Percentiles rank a stretch among this genome's conserved stretches.
Conservation (phyloP, 768 basidiomycete genomes). For the Lactarius tabidus region DNA sequence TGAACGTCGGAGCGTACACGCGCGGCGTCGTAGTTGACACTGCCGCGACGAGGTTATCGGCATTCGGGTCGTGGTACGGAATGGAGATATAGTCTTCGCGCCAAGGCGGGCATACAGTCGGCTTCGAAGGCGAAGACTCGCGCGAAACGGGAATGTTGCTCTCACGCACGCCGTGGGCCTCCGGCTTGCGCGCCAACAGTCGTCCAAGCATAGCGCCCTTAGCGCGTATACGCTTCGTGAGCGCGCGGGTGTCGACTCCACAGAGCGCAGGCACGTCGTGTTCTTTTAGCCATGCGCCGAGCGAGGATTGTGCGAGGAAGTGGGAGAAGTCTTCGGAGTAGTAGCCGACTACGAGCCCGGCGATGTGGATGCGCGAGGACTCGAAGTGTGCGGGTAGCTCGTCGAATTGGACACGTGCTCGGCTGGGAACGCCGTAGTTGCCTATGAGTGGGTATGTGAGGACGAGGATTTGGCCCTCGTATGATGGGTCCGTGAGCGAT, state of each 20-base stretch:
- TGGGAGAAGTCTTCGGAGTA: conserved; percentile 95
- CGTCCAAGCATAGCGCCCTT: conserved; percentile 91
- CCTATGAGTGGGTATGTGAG: conserved; percentile 96
- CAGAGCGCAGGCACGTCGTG: conserved; percentile 91
- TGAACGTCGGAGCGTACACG: conserved; percentile 57
- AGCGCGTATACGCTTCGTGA: conserved; percentile 94
- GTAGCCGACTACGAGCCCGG: conserved; percentile 87
- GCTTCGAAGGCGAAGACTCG: conserved; percentile 49
- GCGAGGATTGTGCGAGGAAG: conserved; percentile 83
- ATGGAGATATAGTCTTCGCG: conserved; percentile 78
- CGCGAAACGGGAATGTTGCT: conserved; percentile 40
- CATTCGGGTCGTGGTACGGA: conserved; percentile 85
- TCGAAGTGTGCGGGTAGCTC: conserved; percentile 78
- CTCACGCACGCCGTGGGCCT: conserved; percentile 38
- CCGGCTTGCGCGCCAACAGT: conserved; percentile 62
- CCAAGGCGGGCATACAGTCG: conserved; percentile 47
- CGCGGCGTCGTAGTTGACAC: conserved; percentile 74
- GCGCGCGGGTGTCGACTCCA: conserved; percentile 92
- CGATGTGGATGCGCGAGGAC: conserved; percentile 90
- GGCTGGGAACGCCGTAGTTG: conserved; percentile 93
- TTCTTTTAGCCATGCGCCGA: conserved; percentile 92
- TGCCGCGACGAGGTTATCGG: conserved; percentile 82
- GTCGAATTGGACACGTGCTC: conserved; percentile 46
- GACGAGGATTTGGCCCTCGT: conserved; percentile 96
- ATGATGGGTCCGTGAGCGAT: conserved; percentile 96